Base-by-base conservation (phyloP, 164 flowering plant genomes). In the Vitis labrusca region DNA sequence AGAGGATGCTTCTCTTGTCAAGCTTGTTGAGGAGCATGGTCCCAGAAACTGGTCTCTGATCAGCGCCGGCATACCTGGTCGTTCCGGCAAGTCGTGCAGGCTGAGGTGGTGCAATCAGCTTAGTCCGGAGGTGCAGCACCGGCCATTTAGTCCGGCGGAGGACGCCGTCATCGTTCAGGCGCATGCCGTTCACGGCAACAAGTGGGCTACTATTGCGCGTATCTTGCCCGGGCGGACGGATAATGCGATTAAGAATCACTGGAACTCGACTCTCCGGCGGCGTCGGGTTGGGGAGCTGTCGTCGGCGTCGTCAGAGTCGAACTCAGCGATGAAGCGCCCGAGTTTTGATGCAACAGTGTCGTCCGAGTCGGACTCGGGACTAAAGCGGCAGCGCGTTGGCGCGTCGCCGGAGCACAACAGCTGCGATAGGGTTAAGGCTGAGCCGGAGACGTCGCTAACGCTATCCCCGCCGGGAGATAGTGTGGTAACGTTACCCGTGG, bases 51-150 rank as follows among this genome's bases (percentile, higher is more conserved):
- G 91, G 96, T 83, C 92, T 1, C 17, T 81, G 44, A 87, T 88
- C 14, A 82, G 88, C 74, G 47, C 83, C 5, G 85, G 85, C 30
- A 83, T 90, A 9, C 89, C 90, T 0, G 92, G 95, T 1, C 71
- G 91, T 0, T 85, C 91, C 5, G 94, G 94, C 10, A 92, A 92
- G 74, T 92, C 97, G 0, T 90, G 95, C 73, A 71, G 94, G 12
- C 73, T 91, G 8, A 72, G 97, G 65, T 91, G 97, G 94, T 88
- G 90, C 69, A 91, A 91, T 32, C 97, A 90, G 80, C 89, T 91
- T 0, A 84, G 88, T 59, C 97, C 97, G 0, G 23, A 29, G 1
- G 94, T 91, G 12, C 85, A 87, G 65, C 94, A 86, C 79, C 85
- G 85, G 5, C 89, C 89, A 0, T 92, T 92, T 50, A 72, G 85